Percentiles rank a stretch among this genome's conserved stretches.
Evolutionary conservation across 2,329 filamentous ascomycete genomes (phyloP).

Genomic region (Hypoxylon sp.): DNA sequence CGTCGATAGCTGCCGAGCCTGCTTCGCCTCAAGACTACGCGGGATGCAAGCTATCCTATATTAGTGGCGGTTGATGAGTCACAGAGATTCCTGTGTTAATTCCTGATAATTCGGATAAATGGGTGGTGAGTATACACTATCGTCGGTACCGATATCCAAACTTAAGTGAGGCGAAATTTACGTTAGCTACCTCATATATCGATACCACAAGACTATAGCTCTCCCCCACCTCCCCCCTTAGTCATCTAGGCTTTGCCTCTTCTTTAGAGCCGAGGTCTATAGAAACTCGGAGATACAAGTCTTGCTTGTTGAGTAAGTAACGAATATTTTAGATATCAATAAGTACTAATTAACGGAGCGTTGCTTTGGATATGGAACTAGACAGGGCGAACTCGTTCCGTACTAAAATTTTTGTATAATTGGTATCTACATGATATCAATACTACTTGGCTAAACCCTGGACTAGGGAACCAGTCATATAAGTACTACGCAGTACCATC

Average conservation of each 20-base stretch:
- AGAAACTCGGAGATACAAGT: background rate
- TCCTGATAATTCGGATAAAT: background rate
- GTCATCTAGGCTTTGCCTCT: background rate
- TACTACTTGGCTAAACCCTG: background rate
- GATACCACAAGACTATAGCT: slow-evolving; percentile 1
- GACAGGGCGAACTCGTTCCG: background rate
- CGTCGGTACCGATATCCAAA: background rate
- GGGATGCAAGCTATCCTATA: background rate
- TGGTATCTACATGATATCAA: background rate
- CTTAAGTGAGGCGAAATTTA: background rate
- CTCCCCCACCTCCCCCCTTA: background rate
- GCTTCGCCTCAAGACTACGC: slow-evolving; percentile 24
- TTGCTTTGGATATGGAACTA: background rate
- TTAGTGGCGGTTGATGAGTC: background rate
- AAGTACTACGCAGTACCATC: background rate
- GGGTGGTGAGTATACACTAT: background rate
- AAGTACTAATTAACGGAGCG: no score
- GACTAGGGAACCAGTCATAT: background rate
- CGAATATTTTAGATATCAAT: background rate
- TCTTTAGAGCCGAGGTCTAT: background rate
- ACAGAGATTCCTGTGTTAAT: background rate
- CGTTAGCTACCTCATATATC: background rate
- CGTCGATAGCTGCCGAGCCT: background rate
- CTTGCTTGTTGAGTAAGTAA: background rate
- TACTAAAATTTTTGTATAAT: background rate